Conservation (phyloP, 139 green algal species). For the Coelastrella sp. region DNA sequence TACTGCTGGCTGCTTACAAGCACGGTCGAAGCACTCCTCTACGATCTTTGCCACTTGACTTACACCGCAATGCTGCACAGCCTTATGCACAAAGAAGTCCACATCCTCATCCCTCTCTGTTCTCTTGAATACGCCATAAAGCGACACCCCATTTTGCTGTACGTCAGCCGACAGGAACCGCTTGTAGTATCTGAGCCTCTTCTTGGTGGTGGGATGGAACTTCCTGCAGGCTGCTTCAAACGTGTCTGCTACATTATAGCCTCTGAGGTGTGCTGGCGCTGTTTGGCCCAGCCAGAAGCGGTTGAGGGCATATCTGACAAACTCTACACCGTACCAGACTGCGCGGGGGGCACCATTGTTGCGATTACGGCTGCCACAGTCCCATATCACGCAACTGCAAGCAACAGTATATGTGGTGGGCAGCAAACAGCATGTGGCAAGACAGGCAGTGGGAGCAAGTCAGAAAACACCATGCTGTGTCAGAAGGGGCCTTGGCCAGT, state of each 20-base stretch:
- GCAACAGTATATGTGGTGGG: no score
- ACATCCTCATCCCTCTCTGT: conserved; percentile 36
- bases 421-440: no score
- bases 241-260: conserved; percentile 55
- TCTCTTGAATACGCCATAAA: conserved; percentile 22
- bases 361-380: conserved; percentile 70
- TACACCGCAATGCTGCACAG: neutral
- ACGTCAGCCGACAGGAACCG: conserved; percentile 22
- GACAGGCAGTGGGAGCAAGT: no score
- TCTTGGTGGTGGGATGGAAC: conserved; percentile 56
- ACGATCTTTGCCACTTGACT: no score
- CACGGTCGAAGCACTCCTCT: no score
- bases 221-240: conserved; percentile 59
- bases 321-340: conserved; percentile 83
- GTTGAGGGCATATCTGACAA: conserved; percentile 54
- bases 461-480: no score
- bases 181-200: conserved; percentile 43
- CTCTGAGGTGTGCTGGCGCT: conserved; percentile 51
- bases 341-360: conserved; percentile 68
- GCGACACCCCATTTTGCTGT: neutral
- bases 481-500: no score
- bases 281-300: neutral
- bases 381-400: conserved; percentile 73
- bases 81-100: neutral
- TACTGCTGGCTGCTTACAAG: neutral